Evolutionary conservation across 1,284 basidiomycete species (phyloP).

Genomic region (Phellinidium pouzarii): DNA sequence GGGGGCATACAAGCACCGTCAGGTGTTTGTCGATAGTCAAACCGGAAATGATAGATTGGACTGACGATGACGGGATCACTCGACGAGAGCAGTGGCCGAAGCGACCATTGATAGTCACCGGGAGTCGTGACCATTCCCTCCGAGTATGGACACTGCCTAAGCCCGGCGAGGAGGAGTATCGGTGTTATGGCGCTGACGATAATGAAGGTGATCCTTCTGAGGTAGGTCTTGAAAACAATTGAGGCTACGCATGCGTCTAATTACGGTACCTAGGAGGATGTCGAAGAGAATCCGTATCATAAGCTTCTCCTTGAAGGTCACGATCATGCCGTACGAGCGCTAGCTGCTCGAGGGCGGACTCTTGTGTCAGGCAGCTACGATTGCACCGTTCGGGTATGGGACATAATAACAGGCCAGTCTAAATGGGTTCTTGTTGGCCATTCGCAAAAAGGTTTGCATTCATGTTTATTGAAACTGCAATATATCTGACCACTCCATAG

Average conservation of each 20-base stretch:
- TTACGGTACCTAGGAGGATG: constrained; percentile 45
- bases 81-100: constrained; percentile 77
- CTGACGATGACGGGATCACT: constrained; percentile 50
- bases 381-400: constrained; percentile 90
- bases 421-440: constrained; percentile 81
- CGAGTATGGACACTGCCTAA: constrained; percentile 86
- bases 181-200: constrained; percentile 64
- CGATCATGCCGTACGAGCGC: constrained; percentile 82
- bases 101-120: constrained; percentile 84
- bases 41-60: constrained; percentile 72
- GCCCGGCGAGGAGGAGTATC: constrained; percentile 70
- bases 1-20: constrained; percentile 91
- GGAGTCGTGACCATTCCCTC: constrained; percentile 85
- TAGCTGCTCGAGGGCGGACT: constrained; percentile 85
- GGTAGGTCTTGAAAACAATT: constrained; percentile 33
- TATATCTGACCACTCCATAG: constrained; percentile 34
- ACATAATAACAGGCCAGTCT: constrained; percentile 82
- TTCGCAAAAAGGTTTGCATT: constrained; percentile 74
- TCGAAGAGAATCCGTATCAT: constrained; percentile 87
- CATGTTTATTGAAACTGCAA: constrained; percentile 1
- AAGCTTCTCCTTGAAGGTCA: constrained; percentile 81
- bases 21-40: constrained; percentile 86
- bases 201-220: constrained; percentile 62
- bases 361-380: constrained; percentile 96
- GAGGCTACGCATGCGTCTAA: constrained; percentile 12